Conservation (phyloP, 306 rosid genomes). For the Trifolium fragiferum region DNA sequence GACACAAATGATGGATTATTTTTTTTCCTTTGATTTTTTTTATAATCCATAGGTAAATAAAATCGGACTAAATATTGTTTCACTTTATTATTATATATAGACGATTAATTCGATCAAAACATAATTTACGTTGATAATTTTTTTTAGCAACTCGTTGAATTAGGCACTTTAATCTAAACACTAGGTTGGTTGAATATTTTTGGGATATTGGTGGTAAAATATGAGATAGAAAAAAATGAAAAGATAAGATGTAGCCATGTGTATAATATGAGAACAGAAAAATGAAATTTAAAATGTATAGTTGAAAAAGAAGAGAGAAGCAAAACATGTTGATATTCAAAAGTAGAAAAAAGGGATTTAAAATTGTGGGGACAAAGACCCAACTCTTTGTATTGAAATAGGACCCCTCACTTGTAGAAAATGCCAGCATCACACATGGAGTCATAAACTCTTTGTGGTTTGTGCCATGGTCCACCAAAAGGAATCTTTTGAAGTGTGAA, state of each 20-base stretch:
- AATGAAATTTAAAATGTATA: conserved; percentile 1
- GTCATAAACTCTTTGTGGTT: too few relatives aligned
- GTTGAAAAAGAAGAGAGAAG: conserved; percentile 25
- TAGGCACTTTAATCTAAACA: too few relatives aligned
- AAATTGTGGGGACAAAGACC: conserved; percentile 62
- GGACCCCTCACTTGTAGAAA: conserved; percentile 51
- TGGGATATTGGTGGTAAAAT: neutral
- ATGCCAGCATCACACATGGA: too few relatives aligned
- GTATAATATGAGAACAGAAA: neutral
- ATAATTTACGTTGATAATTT: too few relatives aligned
- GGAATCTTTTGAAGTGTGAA: too few relatives aligned
- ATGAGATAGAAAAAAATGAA: neutral
- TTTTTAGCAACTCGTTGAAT: too few relatives aligned
- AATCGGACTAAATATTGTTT: too few relatives aligned
- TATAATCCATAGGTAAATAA: too few relatives aligned
- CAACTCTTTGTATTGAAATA: conserved; percentile 37
- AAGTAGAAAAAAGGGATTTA: conserved; percentile 22
- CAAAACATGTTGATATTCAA: conserved; percentile 23
- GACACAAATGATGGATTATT: neutral
- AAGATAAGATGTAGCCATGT: neutral
- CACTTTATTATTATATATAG: too few relatives aligned
- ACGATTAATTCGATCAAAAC: too few relatives aligned
- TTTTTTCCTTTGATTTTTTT: too few relatives aligned
- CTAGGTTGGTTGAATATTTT: neutral
- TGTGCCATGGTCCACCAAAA: too few relatives aligned